Evolutionary conservation across 2,329 filamentous ascomycete species (phyloP).

Genomic region (Alternaria gaisen): DNA sequence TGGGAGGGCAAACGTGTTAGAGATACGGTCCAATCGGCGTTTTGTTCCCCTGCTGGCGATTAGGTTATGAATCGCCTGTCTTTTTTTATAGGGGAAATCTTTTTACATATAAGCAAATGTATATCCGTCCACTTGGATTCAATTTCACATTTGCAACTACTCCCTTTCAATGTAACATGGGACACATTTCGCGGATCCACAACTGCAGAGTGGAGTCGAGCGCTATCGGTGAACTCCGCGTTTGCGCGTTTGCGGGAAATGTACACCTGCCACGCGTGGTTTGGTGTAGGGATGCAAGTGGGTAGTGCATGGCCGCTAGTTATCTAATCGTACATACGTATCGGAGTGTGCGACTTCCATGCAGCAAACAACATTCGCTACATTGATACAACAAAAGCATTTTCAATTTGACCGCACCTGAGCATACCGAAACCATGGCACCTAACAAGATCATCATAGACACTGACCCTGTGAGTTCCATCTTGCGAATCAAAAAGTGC

Average conservation of each 20-base stretch:
- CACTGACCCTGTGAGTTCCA: conserved; percentile 78
- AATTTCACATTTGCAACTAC: no score
- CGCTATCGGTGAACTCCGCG: conserved; percentile 28
- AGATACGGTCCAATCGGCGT: conserved; percentile 1
- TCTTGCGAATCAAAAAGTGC: conserved; percentile 4
- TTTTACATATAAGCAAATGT: background rate
- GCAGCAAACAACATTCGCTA: background rate
- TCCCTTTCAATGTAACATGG: background rate
- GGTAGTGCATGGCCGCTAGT: conserved; percentile 18
- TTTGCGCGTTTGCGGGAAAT: conserved; percentile 4
- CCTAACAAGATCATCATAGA: conserved; percentile 84
- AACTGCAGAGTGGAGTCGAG: conserved; percentile 10
- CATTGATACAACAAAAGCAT: no score
- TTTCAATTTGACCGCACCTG: no score
- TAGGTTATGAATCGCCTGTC: conserved; percentile 24
- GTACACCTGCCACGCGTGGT: conserved; percentile 28
- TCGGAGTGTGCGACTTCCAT: background rate
- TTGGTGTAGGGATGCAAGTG: conserved; percentile 13
- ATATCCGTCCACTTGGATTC: background rate
- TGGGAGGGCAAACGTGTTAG: background rate
- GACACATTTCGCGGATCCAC: conserved; percentile 12
- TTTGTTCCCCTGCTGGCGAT: conserved; percentile 23
- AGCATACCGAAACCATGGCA: conserved; percentile 40
- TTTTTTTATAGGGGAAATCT: background rate
- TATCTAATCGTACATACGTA: conserved; percentile 32